These are phyloP conservation scores for Gnaphalium uliginosum DNA, from an alignment of 129 eudicot species.

Conservation along the genomic window DNA sequence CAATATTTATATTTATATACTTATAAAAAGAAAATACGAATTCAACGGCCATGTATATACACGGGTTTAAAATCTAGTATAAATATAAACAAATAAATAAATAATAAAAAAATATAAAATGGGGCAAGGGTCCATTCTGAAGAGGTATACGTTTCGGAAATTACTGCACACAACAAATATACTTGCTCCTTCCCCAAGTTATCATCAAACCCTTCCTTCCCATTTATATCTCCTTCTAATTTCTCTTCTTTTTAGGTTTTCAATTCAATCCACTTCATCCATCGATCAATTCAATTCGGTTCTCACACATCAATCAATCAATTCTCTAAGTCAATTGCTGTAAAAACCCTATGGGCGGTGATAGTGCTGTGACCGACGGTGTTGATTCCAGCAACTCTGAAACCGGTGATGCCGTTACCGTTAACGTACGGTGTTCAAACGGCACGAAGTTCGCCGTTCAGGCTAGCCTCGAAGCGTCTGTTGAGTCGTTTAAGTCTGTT, in stretches of 20 bases:
- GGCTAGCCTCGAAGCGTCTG: conserved; percentile 47
- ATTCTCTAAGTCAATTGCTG: not conserved
- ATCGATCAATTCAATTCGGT: conserved; percentile 23
- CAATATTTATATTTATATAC: too few relatives aligned
- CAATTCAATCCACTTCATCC: conserved; percentile 18
- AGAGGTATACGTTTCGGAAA: conserved; percentile 22
- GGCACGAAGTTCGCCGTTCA: conserved; percentile 62
- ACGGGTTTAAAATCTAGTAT: too few relatives aligned
- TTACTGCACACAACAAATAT: conserved; percentile 18
- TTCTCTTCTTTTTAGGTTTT: too few relatives aligned
- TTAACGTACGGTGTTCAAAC: conserved; percentile 62
- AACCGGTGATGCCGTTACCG: conserved; percentile 40
- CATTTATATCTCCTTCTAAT: not conserved
- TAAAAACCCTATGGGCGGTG: conserved; percentile 29
- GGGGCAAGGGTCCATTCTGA: not conserved
- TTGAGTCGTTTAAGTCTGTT: conserved; percentile 58
- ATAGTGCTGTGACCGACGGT: conserved; percentile 22
- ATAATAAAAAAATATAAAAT: conserved; percentile 16
- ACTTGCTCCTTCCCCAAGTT: conserved; percentile 46
- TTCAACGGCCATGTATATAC: too few relatives aligned
- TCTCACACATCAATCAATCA: conserved; percentile 11
- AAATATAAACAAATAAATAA: too few relatives aligned
- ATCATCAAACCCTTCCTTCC: not conserved
- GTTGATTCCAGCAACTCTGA: conserved; percentile 28
- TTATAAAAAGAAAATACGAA: too few relatives aligned